Evolutionary conservation across 176 grass and related monocot genomes (phyloP).

Genomic region (Panicum miliaceum): DNA sequence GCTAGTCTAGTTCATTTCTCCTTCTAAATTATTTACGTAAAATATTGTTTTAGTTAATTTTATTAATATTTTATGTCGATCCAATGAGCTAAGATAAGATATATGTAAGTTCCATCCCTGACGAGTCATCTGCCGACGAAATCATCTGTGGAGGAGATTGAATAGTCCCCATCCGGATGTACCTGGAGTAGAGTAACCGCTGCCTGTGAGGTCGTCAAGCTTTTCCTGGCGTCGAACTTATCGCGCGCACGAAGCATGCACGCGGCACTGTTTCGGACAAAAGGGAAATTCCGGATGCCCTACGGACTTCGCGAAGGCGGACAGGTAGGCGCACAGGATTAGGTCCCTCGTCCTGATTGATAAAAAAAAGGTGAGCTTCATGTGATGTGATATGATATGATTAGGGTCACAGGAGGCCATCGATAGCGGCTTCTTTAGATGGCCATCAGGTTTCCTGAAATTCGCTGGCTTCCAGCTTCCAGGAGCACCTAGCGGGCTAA

Average conservation of each 20-base stretch:
- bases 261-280: neutral
- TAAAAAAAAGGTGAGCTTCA: neutral
- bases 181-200: too few relatives aligned
- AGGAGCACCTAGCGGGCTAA: neutral
- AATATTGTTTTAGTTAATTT: too few relatives aligned
- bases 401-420: neutral
- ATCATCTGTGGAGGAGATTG: neutral
- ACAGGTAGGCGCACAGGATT: neutral
- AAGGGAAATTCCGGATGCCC: neutral
- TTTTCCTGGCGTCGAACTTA: neutral
- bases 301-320: conserved; percentile 28
- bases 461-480: neutral
- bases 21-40: too few relatives aligned
- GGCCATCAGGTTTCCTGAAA: neutral
- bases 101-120: too few relatives aligned
- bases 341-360: neutral
- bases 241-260: neutral
- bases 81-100: too few relatives aligned
- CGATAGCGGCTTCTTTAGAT: neutral
- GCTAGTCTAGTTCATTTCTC: too few relatives aligned
- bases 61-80: too few relatives aligned
- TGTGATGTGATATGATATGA: neutral
- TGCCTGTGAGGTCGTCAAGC: neutral
- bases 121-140: neutral
- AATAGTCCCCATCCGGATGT: neutral